Base-by-base conservation (phyloP, 176 grass and related monocot genomes). In the Rhynchospora tenuis region DNA sequence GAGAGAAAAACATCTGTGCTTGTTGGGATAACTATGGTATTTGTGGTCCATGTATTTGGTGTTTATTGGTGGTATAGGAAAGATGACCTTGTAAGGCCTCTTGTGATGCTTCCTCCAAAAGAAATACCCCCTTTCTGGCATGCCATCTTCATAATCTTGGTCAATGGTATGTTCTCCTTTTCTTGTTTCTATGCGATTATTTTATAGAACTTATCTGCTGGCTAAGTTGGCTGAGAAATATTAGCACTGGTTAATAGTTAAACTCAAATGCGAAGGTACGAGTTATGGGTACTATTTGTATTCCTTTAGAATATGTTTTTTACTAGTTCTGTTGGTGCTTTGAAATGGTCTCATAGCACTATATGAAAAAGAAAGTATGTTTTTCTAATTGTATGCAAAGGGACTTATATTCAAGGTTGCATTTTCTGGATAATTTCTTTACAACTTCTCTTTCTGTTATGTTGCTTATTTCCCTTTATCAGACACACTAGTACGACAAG, bases 61-160 rank as follows among this genome's bases (percentile, higher is more conserved):
- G 84, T 99, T 57, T 99, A 99, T 83, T 99, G 91, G 93, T 95
- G 88, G 80, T 99, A 99, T 88, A 99, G 89, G 84, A 92, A 99
- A 84, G 91, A 92, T 16, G 93, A 95, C 66, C 89, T 99, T 68
- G 38, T 96, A 84, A 88, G 84, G 81, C 97, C 97, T 83, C 84
- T 99, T 9, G 51, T 93, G 80, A 90, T 93, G 89, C 77, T 99
- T 70, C 89, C 97, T 83, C 97, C 97, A 27, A 93, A 95, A 85
- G 93, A 96, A 86, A 95, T 96, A 85, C 97, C 93, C 79, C 97
- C 91, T 85, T 99, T 99, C 90, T 99, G 97, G 97, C 97, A 99
- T 85, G 89, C 91, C 26, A 88, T 96, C 84, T 99, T 99, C 82
- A 86, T 96, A 79, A 96, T 99, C 69, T 83, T 93, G 64, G 93